phyloP scores from a whole-genome alignment of 1,139 yeast genomes.

The Taiozyma sp. region DNA sequence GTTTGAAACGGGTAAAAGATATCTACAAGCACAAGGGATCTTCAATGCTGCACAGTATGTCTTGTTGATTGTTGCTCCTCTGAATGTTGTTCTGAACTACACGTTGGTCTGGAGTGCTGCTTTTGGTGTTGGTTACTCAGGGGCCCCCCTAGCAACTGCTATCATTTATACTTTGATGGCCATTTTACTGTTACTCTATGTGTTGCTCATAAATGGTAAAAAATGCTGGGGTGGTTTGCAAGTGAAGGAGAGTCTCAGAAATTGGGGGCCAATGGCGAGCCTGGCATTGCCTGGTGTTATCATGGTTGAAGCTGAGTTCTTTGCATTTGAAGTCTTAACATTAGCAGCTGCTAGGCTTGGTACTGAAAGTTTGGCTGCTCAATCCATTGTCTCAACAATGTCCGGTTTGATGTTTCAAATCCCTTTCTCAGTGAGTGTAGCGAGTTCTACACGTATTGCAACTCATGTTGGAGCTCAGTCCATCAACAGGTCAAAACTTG shows the following conservation, averaged over 20 bases:
- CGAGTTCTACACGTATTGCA: constrained; percentile 37
- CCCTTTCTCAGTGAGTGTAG: constrained; percentile 38
- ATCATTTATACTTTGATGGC: constrained; percentile 36
- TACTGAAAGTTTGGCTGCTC: constrained; percentile 37
- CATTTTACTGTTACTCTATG: constrained; percentile 27
- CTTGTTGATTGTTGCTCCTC: constrained; percentile 34
- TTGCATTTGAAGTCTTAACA: constrained; percentile 39
- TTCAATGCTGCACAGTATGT: constrained; percentile 39
- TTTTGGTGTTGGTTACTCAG: constrained; percentile 35
- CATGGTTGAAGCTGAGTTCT: constrained; percentile 39
- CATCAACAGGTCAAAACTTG: constrained; percentile 26
- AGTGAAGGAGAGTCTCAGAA: constrained; percentile 23
- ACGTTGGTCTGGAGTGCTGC: constrained; percentile 29
- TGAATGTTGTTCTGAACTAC: constrained; percentile 32
- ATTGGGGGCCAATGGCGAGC: constrained; percentile 33
- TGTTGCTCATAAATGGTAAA: constrained; percentile 36
- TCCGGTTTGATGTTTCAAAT: constrained; percentile 36
- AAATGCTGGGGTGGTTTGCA: constrained; percentile 38
- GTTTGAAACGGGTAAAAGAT: constrained; percentile 41
- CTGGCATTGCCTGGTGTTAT: constrained; percentile 38
- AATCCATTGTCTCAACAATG: constrained; percentile 35
- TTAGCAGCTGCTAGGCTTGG: constrained; percentile 38
- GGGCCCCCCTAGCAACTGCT: constrained; percentile 38
- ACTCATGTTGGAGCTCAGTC: constrained; percentile 32
- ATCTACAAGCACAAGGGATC: constrained; percentile 37